phyloP scores from a whole-genome alignment of 805 yeast genomes.

The Debaryomyces maramus region DNA sequence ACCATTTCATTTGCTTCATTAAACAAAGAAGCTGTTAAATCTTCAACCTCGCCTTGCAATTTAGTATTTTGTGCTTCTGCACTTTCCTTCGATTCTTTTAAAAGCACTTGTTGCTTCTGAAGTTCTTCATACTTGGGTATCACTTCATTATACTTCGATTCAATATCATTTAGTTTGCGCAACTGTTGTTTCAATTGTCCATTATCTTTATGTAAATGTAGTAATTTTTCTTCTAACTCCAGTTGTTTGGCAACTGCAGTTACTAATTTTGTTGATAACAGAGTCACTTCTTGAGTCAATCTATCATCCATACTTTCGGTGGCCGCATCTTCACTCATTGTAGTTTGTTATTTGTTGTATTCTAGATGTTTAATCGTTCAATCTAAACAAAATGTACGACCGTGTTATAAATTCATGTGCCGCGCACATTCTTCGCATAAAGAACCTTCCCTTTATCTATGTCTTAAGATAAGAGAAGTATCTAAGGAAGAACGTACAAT shows the following conservation, averaged over 20 bases:
- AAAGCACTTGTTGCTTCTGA: conserved; percentile 19
- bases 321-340: conserved; percentile 8
- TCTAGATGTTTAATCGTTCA: too few relatives aligned
- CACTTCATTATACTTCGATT: conserved; percentile 25
- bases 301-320: conserved; percentile 32
- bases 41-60: conserved; percentile 75
- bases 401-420: background rate
- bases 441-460: too few relatives aligned
- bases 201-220: conserved; percentile 39
- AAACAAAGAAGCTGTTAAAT: conserved; percentile 71
- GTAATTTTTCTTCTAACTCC: conserved; percentile 50
- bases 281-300: conserved; percentile 54
- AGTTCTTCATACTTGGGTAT: conserved; percentile 32
- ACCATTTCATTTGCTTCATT: conserved; percentile 87
- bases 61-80: conserved; percentile 62
- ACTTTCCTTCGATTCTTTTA: conserved; percentile 33
- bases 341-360: too few relatives aligned
- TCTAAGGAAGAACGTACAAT: too few relatives aligned
- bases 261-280: conserved; percentile 58
- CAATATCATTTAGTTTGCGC: conserved; percentile 19
- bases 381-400: background rate
- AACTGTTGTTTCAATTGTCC: conserved; percentile 23
- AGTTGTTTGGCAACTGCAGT: conserved; percentile 61
- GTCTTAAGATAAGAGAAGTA: background rate
- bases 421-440: conserved; percentile 1